Percentiles rank a stretch among this genome's conserved stretches.
Evolutionary conservation across 2,329 filamentous ascomycete genomes (phyloP).

Genomic region (Chrysoporthe puriensis): DNA sequence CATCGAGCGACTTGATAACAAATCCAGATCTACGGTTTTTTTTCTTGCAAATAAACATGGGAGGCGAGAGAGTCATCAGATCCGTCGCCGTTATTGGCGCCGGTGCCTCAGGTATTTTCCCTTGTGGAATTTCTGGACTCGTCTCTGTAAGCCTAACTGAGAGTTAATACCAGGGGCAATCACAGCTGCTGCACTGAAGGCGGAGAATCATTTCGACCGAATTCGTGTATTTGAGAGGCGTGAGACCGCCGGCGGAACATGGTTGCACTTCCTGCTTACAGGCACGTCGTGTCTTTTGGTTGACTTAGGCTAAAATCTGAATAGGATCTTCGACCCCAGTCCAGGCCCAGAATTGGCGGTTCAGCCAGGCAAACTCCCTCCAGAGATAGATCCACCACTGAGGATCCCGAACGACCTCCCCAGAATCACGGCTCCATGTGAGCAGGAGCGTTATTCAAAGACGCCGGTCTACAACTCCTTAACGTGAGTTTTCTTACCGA

Average conservation of each 20-base stretch:
- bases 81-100: constrained; percentile 50
- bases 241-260: constrained; percentile 49
- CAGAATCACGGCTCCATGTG: constrained; percentile 41
- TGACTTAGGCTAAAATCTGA: background rate
- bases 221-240: constrained; percentile 49
- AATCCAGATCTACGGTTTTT: no score
- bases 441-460: constrained; percentile 49
- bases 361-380: constrained; percentile 48
- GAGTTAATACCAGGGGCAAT: constrained; percentile 44
- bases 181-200: constrained; percentile 50
- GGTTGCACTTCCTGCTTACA: constrained; percentile 36
- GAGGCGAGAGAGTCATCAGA: constrained; percentile 36
- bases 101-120: constrained; percentile 44
- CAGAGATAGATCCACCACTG: constrained; percentile 51
- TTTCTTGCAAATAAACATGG: constrained; percentile 18
- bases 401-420: constrained; percentile 48
- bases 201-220: constrained; percentile 47
- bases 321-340: constrained; percentile 56
- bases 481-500: constrained; percentile 44
- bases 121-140: background rate
- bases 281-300: background rate
- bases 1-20: background rate
- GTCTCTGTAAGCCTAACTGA: constrained; percentile 2
- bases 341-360: constrained; percentile 41
- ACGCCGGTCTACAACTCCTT: constrained; percentile 57